Conservation (phyloP, 495 filamentous ascomycete species). For the Aspergillus cavernicola region DNA sequence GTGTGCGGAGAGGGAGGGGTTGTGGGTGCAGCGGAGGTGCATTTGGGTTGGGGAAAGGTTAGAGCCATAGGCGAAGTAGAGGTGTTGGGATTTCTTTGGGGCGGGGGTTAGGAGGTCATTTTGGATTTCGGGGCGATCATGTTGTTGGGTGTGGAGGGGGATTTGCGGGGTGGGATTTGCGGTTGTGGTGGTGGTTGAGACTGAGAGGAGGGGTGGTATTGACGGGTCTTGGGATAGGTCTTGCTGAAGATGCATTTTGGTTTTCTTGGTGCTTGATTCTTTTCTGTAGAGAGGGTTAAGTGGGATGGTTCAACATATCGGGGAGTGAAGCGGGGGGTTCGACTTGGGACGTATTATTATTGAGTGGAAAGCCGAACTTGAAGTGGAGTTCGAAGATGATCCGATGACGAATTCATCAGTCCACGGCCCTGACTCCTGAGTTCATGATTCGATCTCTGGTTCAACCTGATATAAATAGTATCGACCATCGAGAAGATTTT, state of each 20-base stretch:
- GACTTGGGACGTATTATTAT: too few species aligned
- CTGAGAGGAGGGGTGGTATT: not conserved
- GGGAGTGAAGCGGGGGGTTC: too few species aligned
- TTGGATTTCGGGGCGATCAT: not conserved
- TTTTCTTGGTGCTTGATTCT: not conserved
- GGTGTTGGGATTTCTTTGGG: conserved; percentile 10
- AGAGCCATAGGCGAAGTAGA: conserved; percentile 74
- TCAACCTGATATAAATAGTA: not conserved
- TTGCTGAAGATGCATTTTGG: conserved; percentile 13
- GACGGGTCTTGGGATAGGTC: not conserved
- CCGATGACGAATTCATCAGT: not conserved
- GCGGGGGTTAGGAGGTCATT: not conserved
- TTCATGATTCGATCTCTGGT: not conserved
- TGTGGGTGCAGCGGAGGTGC: conserved; percentile 54
- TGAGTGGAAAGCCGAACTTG: too few species aligned
- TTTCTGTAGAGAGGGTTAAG: not conserved
- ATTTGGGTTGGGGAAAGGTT: conserved; percentile 70
- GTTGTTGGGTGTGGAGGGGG: conserved; percentile 20
- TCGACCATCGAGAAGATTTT: too few species aligned
- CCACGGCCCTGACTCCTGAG: not conserved
- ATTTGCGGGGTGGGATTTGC: not conserved
- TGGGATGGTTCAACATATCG: too few species aligned
- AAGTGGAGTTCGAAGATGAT: not conserved
- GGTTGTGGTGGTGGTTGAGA: conserved; percentile 7
- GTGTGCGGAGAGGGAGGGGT: conserved; percentile 46